Evolutionary conservation across 208 protist species (phyloP), one percentile per base, ranked within the genome.

Genomic region (Crithidia thermophila): DNA sequence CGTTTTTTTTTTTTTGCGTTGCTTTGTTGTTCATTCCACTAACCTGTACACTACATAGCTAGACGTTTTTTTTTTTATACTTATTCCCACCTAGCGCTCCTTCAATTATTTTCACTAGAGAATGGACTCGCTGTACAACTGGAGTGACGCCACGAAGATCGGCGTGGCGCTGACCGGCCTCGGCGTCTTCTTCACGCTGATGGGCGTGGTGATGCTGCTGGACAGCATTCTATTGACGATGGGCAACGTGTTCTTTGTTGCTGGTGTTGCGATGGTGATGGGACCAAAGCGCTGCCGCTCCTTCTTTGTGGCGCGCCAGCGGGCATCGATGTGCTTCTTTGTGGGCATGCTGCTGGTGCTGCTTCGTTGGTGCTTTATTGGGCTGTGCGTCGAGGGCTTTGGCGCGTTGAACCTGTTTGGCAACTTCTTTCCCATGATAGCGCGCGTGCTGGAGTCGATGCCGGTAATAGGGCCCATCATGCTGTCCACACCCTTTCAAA

Each of bases 81-180:
- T 50, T 8, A 23, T 4, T 45, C 5, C 40, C 40, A 18, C 20
- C 11, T 18, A 42, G 20, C 52, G 7, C 36, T 11, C 21, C 21
- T 4, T 4, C 6, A 28, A 16, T 50, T 42, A 42, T 10, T 30
- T n/a, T n/a, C n/a, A n/a, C n/a, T n/a, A n/a, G n/a, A n/a, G n/a
- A 2, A 94, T 97, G 92, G 92, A 97, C 55, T 94, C 88, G 3
- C 73, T 97, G 10, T 94, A 95, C 64, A 90, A 82, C 45, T 94
- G 87, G 88, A 94, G 78, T 72, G 92, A 97, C 58, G 78, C 79
- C 31, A 94, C 88, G 8, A 97, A 97, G 71, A 90, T 97, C 57
- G 92, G 92, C 6, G 88, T 97, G 20, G 84, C 77, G 4, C 77
- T 95, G 23, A 95, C 92, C 1, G 87, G 79, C 7, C 76, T 97